Percentiles rank a stretch among this genome's conserved stretches.
Evolutionary conservation across 441 rosid species (phyloP).

Genomic region (Gossypium lobatum): DNA sequence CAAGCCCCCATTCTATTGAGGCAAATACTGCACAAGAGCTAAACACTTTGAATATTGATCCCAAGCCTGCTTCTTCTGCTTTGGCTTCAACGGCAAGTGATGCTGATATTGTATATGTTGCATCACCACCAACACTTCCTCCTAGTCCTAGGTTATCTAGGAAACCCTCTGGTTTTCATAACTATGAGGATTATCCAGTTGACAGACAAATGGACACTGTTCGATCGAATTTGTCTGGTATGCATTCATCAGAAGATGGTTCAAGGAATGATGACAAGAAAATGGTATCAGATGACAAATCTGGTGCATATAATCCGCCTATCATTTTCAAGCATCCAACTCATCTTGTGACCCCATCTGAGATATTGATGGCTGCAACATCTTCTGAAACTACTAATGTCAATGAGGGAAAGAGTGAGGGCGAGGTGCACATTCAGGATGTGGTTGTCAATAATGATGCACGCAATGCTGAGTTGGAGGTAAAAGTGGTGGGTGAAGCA

Average conservation of each 20-base stretch:
- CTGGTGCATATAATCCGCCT: conserved; percentile 39
- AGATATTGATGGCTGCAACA: conserved; percentile 52
- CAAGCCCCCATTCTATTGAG: conserved; percentile 24
- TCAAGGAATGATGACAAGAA: conserved; percentile 42
- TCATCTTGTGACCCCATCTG: conserved; percentile 84
- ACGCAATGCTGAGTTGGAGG: conserved; percentile 45
- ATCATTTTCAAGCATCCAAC: conserved; percentile 66
- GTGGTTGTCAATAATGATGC: conserved; percentile 38
- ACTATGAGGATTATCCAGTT: conserved; percentile 48
- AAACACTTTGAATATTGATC: conserved; percentile 31
- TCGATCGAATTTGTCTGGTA: conserved; percentile 32
- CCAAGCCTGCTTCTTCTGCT: conserved; percentile 25
- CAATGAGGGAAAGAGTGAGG: conserved; percentile 35
- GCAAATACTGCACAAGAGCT: conserved; percentile 25
- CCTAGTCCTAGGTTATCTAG: conserved; percentile 47
- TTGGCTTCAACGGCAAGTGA: conserved; percentile 36
- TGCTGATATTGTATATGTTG: conserved; percentile 33
- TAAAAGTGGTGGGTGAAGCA: conserved; percentile 56
- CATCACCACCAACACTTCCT: conserved; percentile 47
- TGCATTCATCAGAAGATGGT: conserved; percentile 35
- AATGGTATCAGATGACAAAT: conserved; percentile 36
- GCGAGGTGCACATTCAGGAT: conserved; percentile 45
- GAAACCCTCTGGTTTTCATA: conserved; percentile 39
- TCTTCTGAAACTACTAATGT: conserved; percentile 50
- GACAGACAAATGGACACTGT: conserved; percentile 43